phyloP scores from a whole-genome alignment of 2,329 filamentous ascomycete genomes.

The Colletotrichum incanum region DNA sequence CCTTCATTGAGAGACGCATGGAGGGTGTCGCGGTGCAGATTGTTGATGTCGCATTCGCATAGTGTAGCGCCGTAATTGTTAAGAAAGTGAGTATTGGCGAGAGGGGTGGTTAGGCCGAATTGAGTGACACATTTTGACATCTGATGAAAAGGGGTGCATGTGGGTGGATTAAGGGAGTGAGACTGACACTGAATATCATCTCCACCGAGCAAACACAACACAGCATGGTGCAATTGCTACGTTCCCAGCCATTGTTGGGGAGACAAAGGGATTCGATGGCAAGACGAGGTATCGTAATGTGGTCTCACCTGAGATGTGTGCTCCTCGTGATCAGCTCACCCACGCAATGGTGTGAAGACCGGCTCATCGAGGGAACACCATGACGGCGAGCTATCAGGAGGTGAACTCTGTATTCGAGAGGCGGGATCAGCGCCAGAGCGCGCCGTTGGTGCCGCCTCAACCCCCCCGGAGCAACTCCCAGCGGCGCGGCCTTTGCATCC shows the following conservation, averaged over 20 bases:
- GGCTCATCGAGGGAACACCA: slow-evolving; percentile 11
- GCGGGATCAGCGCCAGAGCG: slow-evolving; percentile 1
- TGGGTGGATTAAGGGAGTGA: neutral
- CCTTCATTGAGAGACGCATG: neutral
- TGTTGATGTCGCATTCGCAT: neutral
- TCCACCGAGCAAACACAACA: neutral
- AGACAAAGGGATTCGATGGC: neutral
- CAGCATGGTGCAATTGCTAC: slow-evolving; percentile 2
- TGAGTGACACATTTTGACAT: slow-evolving; percentile 1
- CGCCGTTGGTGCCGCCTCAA: slow-evolving; percentile 15
- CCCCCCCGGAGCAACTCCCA: neutral
- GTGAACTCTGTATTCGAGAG: neutral
- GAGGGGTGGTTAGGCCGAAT: neutral
- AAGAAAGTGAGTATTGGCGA: neutral
- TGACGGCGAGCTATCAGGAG: slow-evolving; percentile 12
- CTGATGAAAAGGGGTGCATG: slow-evolving; percentile 2
- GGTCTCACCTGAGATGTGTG: slow-evolving; percentile 14
- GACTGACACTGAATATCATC: neutral
- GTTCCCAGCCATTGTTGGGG: neutral
- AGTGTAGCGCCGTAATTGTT: neutral
- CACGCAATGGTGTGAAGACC: neutral
- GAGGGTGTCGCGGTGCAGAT: neutral
- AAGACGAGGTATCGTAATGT: neutral
- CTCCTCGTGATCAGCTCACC: slow-evolving; percentile 24
- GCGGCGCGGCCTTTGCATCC: slow-evolving; percentile 13